Evolutionary conservation across 2,329 filamentous ascomycete species (phyloP), one percentile per base, ranked within the genome.

Genomic region (Rhynchosporium graminicola): DNA sequence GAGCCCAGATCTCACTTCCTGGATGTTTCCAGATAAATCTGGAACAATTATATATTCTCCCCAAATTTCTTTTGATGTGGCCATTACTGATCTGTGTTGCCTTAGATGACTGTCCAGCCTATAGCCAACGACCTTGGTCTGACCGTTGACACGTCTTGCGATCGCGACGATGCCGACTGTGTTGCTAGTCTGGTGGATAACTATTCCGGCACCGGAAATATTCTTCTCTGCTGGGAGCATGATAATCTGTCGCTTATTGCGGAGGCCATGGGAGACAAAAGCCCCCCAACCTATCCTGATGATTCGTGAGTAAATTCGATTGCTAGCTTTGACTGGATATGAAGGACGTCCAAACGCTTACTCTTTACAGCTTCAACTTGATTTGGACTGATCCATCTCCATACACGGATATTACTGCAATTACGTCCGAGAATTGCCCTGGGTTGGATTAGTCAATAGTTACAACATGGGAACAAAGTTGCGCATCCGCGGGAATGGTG

Each of bases 171-270:
- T 64, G 66, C 76, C 5, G 73, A 79, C 5, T 87, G 85, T 63
- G 85, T 87, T 20, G 76, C 76, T 28, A 72, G 83, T 4, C 76
- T 76, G 0, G 79, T 87, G 1, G 68, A 81, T 1, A 66, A 67
- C 5, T 85, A 84, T 0, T 62, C 71, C 0, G 83, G 82, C 1
- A 10, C n/a, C 10, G 52, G 57, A 6, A 87, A 87, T 66, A 82
- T 88, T 52, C 72, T 88, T 50, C 82, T 87, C 36, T 80, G 83
- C 75, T 87, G 84, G 84, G 80, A 87, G 68, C 85, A 87, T 70
- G 76, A 79, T 57, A 74, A 76, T 20, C 71, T 87, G 54, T 79
- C 76, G 40, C 77, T 83, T 64, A 82, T 87, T 67, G 80, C 78
- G 1, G 67, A 81, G 65, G 74, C 76, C 15, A 71, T 88, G 20